Percentiles rank a stretch among this genome's conserved stretches.
Evolutionary conservation across 2,329 filamentous ascomycete species (phyloP).

Genomic region (Chrysoporthe austroafricana): DNA sequence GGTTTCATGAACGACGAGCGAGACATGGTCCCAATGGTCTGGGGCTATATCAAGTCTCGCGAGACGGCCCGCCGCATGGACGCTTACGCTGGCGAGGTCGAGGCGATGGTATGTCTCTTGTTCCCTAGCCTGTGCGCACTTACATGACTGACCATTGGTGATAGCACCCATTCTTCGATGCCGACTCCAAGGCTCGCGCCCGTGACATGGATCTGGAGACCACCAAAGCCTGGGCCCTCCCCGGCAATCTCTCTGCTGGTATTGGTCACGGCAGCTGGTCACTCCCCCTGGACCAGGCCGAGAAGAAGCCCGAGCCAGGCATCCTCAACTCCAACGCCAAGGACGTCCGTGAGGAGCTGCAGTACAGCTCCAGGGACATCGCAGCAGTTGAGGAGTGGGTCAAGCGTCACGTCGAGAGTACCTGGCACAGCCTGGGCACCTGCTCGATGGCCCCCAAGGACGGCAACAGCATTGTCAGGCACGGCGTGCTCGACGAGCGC

Average conservation of each 20-base stretch:
- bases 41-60: constrained; percentile 82
- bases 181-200: constrained; percentile 69
- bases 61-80: constrained; percentile 80
- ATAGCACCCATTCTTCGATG: constrained; percentile 72
- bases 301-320: constrained; percentile 49
- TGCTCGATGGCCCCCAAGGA: constrained; percentile 78
- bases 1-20: constrained; percentile 86
- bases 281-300: constrained; percentile 57
- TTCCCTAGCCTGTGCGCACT: too few species aligned
- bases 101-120: constrained; percentile 47
- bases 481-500: constrained; percentile 76
- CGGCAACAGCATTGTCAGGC: constrained; percentile 80
- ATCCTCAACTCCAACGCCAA: constrained; percentile 68
- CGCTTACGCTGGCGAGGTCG: constrained; percentile 75
- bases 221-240: constrained; percentile 75
- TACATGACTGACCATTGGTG: constrained; percentile 35
- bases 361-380: constrained; percentile 67
- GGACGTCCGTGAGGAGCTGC: constrained; percentile 62
- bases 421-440: constrained; percentile 70
- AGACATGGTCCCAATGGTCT: constrained; percentile 84
- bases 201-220: constrained; percentile 75
- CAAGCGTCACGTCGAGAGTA: constrained; percentile 75
- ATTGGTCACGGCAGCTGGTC: constrained; percentile 78
- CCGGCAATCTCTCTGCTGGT: constrained; percentile 71
- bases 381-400: constrained; percentile 62